Evolutionary conservation across 2,329 filamentous ascomycete genomes (phyloP).

Genomic region (Fusarium praegraminearum): DNA sequence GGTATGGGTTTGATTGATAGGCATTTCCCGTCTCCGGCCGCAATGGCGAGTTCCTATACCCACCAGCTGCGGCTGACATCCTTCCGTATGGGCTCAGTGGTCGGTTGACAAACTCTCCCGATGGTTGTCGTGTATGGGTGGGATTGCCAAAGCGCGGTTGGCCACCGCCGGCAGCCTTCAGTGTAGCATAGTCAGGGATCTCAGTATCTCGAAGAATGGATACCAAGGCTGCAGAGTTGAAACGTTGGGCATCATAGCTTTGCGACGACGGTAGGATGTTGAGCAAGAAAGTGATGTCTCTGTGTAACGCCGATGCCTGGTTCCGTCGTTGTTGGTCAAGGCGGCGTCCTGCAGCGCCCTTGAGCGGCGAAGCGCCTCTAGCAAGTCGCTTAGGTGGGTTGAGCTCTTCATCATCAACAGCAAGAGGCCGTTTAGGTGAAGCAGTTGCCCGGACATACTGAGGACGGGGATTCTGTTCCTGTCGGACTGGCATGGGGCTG

Average conservation of each 20-base stretch:
- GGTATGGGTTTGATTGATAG: slow-evolving; percentile 49
- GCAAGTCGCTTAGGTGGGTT: slow-evolving; percentile 86
- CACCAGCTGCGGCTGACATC: slow-evolving; percentile 54
- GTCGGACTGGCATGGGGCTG: slow-evolving; percentile 56
- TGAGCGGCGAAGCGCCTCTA: slow-evolving; percentile 91
- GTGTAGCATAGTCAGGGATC: slow-evolving; percentile 71
- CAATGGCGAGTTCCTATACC: slow-evolving; percentile 65
- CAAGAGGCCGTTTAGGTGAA: slow-evolving; percentile 72
- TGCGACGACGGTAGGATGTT: slow-evolving; percentile 80
- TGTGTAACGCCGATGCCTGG: slow-evolving; percentile 76
- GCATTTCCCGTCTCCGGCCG: slow-evolving; percentile 57
- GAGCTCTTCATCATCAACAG: slow-evolving; percentile 76
- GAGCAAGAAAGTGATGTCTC: slow-evolving; percentile 73
- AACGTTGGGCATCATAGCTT: slow-evolving; percentile 76
- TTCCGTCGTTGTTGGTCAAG: slow-evolving; percentile 81
- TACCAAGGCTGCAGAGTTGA: slow-evolving; percentile 79
- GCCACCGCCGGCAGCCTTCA: slow-evolving; percentile 61
- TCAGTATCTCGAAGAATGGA: slow-evolving; percentile 76
- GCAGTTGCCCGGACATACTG: slow-evolving; percentile 62
- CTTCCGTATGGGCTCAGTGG: slow-evolving; percentile 63
- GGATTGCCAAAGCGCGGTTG: slow-evolving; percentile 53
- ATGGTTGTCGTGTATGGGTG: slow-evolving; percentile 56
- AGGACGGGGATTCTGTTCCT: slow-evolving; percentile 60
- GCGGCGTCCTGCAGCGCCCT: slow-evolving; percentile 87
- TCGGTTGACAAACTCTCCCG: slow-evolving; percentile 59